phyloP scores from a whole-genome alignment of 2,329 filamentous ascomycete species.

The Clarireedia hainanense region DNA sequence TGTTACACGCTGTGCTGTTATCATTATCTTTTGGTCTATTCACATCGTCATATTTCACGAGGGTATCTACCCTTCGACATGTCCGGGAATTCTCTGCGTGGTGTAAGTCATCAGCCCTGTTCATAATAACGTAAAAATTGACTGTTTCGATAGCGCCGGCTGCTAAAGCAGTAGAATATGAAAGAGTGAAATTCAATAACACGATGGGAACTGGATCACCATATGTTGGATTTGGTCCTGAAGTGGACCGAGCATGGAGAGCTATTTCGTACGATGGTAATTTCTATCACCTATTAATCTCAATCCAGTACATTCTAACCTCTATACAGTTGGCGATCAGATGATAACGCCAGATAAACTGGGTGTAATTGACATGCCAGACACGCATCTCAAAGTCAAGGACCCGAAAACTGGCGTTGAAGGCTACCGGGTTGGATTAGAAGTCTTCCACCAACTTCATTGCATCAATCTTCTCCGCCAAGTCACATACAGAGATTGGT shows the following conservation, averaged over 20 bases:
- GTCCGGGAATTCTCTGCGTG: conserved; percentile 37
- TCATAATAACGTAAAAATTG: not conserved
- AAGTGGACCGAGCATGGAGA: conserved; percentile 51
- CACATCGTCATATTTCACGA: conserved; percentile 19
- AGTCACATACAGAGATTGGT: conserved; percentile 43
- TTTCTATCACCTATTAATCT: not conserved
- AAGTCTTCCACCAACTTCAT: conserved; percentile 34
- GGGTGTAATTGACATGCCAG: conserved; percentile 42
- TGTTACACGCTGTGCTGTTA: conserved; percentile 22
- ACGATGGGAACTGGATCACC: conserved; percentile 35
- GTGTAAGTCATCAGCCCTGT: conserved; percentile 29
- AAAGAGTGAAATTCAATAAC: conserved; percentile 42
- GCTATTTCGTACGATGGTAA: conserved; percentile 41
- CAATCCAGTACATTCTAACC: not conserved
- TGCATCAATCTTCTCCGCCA: conserved; percentile 35
- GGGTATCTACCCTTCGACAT: conserved; percentile 24
- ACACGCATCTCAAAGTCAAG: conserved; percentile 41
- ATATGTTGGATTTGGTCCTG: conserved; percentile 47
- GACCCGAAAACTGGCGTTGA: conserved; percentile 47
- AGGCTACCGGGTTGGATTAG: conserved; percentile 49
- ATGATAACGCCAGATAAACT: conserved; percentile 50
- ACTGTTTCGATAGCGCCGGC: conserved; percentile 36
- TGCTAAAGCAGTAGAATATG: conserved; percentile 39
- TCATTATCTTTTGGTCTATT: conserved; percentile 24
- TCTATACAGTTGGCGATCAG: conserved; percentile 46